phyloP scores from a whole-genome alignment of 305 asterid species.

The Rubia tinctorum region DNA sequence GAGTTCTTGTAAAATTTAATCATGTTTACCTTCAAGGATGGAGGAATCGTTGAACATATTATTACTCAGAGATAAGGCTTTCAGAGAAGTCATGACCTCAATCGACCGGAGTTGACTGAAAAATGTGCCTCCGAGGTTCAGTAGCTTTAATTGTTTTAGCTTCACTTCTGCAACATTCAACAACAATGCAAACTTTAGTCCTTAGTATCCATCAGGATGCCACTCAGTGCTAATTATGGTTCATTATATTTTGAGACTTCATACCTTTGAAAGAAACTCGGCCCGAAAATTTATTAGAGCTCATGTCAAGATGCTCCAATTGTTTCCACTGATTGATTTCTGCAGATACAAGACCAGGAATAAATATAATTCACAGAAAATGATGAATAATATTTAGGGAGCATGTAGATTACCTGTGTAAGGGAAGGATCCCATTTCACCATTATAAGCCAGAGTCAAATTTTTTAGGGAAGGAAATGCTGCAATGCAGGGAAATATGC shows the following conservation, averaged over 20 bases:
- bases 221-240: neutral
- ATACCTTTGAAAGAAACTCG: neutral
- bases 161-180: neutral
- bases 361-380: neutral
- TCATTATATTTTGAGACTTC: neutral
- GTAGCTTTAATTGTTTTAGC: neutral
- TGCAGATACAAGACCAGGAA: neutral
- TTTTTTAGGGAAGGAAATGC: neutral
- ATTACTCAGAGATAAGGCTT: neutral
- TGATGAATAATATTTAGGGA: neutral
- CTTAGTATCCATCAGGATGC: neutral
- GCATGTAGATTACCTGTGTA: neutral
- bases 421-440: neutral
- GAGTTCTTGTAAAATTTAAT: too few relatives aligned
- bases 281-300: neutral
- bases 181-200: neutral
- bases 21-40: neutral
- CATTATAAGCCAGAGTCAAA: neutral
- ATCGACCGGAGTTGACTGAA: neutral
- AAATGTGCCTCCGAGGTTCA: neutral
- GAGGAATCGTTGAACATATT: neutral
- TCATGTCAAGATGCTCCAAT: conserved; percentile 7
- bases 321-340: conserved; percentile 4
- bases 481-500: neutral
- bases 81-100: conserved; percentile 5